A percentile compares a stretch with the other conserved stretches of the same genome.
These are phyloP conservation scores for Hebeloma cylindrosporum DNA, from an alignment of 768 basidiomycete species.

Conservation along the genomic window DNA sequence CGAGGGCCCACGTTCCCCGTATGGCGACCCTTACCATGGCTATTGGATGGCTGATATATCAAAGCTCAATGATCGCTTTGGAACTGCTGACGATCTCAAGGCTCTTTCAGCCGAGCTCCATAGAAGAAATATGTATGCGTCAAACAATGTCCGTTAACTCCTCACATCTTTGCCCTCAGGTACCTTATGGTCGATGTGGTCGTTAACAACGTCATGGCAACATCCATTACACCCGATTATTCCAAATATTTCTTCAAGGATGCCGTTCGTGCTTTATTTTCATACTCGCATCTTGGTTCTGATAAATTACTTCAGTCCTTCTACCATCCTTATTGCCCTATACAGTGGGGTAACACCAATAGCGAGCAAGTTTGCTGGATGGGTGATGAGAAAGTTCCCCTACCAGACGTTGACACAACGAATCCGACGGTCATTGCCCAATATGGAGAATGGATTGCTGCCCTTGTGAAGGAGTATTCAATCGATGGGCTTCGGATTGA, in stretches of 20 bases:
- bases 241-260: constrained; percentile 71
- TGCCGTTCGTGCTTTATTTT: constrained; percentile 35
- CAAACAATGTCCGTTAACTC: background rate
- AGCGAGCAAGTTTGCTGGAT: constrained; percentile 82
- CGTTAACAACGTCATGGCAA: constrained; percentile 83
- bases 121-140: constrained; percentile 62
- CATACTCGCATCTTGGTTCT: background rate
- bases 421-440: constrained; percentile 58
- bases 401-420: constrained; percentile 79
- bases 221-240: constrained; percentile 59
- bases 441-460: constrained; percentile 69
- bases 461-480: constrained; percentile 65
- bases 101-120: constrained; percentile 67
- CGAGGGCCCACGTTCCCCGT: constrained; percentile 64
- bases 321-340: constrained; percentile 78
- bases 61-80: constrained; percentile 68
- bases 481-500: constrained; percentile 91
- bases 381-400: constrained; percentile 70
- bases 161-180: constrained; percentile 27
- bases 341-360: constrained; percentile 68
- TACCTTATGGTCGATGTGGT: constrained; percentile 87
- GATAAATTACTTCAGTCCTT: constrained; percentile 41
- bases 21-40: constrained; percentile 85
- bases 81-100: constrained; percentile 70
- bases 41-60: constrained; percentile 79